Evolutionary conservation across 2,329 filamentous ascomycete genomes (phyloP), one percentile per base, ranked within the genome.

Genomic region (Alternaria novae-zelandiae): DNA sequence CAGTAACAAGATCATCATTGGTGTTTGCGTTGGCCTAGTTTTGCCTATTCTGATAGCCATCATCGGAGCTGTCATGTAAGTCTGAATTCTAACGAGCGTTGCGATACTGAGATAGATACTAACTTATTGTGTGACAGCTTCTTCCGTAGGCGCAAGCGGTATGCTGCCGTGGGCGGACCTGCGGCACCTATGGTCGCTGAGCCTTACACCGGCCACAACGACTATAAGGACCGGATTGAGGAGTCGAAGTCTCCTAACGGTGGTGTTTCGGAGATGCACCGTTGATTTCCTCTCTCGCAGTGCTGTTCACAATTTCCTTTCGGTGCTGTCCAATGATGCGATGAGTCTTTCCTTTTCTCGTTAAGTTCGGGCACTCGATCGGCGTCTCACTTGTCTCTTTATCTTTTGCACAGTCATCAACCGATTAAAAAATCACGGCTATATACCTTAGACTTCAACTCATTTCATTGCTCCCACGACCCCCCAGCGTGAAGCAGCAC

Each of bases 11-110:
- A 57, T 86, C 32, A 82, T 86, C 47, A 78, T 87, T 25, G 85
- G 86, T 4, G 70, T 86, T 2, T 81, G 80, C 44, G 80, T 87
- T 2, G 85, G 85, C 0, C 54, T 84, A 10, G 83, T 83, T 2
- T 72, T 84, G 0, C 80, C 83, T 0, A 66, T 81, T 3, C 21
- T 86, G 4, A 61, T 75, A 7, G 79, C 70, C 9, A 50, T 69
- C 17, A 21, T 66, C 44, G 68, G 41, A 8, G 64, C 26, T 5
- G 8, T 67, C n/a, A 9, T 68, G 65, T 67, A 56, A 57, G 62
- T 67, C 28, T 21, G 10, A 25, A 2, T 5, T 8, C 23, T 25
- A 4, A 25, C 23, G 5, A 25, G 23, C 5, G 23, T 25, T 5
- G 23, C 23, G 23, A 25, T 25, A 25, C 23, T 25, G 23, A 25